Evolutionary conservation across 768 basidiomycete genomes (phyloP).

Genomic region (Rhodotorula toruloides): DNA sequence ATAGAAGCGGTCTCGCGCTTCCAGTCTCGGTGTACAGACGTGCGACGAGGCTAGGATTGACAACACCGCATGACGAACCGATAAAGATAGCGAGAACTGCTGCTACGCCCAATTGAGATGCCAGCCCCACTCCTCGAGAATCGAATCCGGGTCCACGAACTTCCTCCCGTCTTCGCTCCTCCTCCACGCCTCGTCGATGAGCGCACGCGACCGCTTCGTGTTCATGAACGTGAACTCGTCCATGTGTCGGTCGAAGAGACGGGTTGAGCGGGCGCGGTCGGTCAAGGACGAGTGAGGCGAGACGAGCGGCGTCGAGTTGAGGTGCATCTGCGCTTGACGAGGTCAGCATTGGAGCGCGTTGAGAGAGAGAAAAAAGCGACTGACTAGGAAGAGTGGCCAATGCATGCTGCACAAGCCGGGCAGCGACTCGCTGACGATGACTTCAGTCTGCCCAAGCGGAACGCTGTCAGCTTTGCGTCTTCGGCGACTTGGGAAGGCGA

Average conservation of each 20-base stretch:
- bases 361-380: background rate
- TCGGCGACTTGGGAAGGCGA: background rate
- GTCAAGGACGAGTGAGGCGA: conserved; percentile 3
- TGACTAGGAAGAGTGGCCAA: conserved; percentile 19
- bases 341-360: background rate
- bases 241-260: conserved; percentile 21
- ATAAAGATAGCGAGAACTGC: too few relatives aligned
- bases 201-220: conserved; percentile 10
- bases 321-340: conserved; percentile 16
- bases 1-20: too few relatives aligned
- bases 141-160: conserved; percentile 14
- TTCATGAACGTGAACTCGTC: conserved; percentile 17
- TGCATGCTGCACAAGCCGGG: conserved; percentile 22
- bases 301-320: conserved; percentile 19
- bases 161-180: conserved; percentile 3
- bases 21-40: too few relatives aligned
- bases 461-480: background rate
- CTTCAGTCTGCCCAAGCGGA: conserved; percentile 7
- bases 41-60: too few relatives aligned
- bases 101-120: conserved; percentile 10
- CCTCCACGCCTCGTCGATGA: conserved; percentile 19
- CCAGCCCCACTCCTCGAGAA: conserved; percentile 22
- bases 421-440: conserved; percentile 10
- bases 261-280: conserved; percentile 10
- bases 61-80: too few relatives aligned